A percentile compares a stretch with the other conserved stretches of the same genome.
Evolutionary conservation across 2,329 filamentous ascomycete species (phyloP).

Genomic region (Ophiostoma perfectum): DNA sequence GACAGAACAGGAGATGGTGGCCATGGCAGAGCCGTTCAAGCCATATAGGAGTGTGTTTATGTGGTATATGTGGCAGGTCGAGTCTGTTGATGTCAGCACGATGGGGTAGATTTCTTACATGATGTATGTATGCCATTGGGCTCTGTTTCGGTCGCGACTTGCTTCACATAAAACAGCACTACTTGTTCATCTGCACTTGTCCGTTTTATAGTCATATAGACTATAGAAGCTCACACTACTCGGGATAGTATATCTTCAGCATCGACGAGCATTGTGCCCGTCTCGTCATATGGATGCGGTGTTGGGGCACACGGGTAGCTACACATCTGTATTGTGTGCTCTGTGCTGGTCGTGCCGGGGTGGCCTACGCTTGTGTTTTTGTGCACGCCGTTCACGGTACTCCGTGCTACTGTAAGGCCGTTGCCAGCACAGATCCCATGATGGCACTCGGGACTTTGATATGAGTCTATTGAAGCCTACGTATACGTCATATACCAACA

Average conservation of each 20-base stretch:
- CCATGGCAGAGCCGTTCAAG: slow-evolving; percentile 70
- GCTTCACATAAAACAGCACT: too few species aligned
- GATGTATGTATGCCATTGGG: neutral
- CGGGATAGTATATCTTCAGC: too few species aligned
- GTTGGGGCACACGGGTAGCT: neutral
- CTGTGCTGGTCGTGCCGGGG: neutral
- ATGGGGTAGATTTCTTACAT: slow-evolving; percentile 38
- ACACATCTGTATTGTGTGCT: neutral
- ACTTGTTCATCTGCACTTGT: too few species aligned
- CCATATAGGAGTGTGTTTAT: slow-evolving; percentile 92
- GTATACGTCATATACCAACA: too few species aligned
- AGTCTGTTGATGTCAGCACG: slow-evolving; percentile 67
- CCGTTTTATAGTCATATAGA: too few species aligned
- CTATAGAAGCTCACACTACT: too few species aligned
- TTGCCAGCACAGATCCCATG: neutral
- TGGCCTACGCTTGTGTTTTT: neutral
- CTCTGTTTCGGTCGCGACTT: too few species aligned
- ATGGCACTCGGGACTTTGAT: neutral
- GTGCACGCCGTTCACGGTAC: neutral
- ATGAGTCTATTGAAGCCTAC: too few species aligned
- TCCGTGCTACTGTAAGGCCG: too few species aligned
- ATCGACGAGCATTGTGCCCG: too few species aligned
- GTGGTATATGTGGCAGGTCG: slow-evolving; percentile 97
- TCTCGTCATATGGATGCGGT: too few species aligned
- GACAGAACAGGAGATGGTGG: slow-evolving; percentile 86